Evolutionary conservation across 2,329 filamentous ascomycete species (phyloP).

Genomic region (Orbilia blumenaviensis): DNA sequence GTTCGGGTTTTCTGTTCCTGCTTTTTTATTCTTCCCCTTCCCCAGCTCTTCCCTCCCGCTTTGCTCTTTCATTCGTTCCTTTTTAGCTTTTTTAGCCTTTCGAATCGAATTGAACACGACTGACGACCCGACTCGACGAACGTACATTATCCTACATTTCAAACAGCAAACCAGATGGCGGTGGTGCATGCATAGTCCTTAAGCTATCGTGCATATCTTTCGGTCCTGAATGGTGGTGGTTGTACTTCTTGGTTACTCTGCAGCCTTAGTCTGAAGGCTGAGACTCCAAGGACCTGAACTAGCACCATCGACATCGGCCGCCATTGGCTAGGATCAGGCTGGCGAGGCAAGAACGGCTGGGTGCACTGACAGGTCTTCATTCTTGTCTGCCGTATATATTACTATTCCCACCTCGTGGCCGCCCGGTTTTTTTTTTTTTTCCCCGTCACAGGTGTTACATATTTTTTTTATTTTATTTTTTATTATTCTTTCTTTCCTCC

Average conservation of each 20-base stretch:
- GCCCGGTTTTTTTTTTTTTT: conserved; percentile 30
- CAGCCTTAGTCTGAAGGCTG: conserved; percentile 46
- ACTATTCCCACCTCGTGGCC: conserved; percentile 28
- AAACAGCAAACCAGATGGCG: conserved; percentile 9
- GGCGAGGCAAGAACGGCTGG: conserved; percentile 29
- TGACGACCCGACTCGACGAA: conserved; percentile 13
- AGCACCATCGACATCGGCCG: conserved; percentile 2
- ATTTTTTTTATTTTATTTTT: conserved; percentile 31
- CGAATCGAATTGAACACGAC: conserved; percentile 30
- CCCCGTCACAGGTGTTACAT: neutral
- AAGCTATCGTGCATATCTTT: conserved; percentile 37
- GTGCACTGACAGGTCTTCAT: conserved; percentile 42
- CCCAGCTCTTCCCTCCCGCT: neutral
- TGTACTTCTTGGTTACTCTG: conserved; percentile 21
- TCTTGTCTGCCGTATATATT: conserved; percentile 22
- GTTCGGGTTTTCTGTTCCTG: neutral
- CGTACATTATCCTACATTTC: neutral
- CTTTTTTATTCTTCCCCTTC: neutral
- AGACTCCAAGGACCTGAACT: conserved; percentile 34
- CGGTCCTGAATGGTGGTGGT: conserved; percentile 14
- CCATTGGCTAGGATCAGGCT: conserved; percentile 39
- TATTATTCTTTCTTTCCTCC: neutral
- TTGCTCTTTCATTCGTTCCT: neutral
- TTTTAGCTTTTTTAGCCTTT: conserved; percentile 16
- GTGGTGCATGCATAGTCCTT: conserved; percentile 45